Percentiles rank a stretch among this genome's conserved stretches.
Evolutionary conservation across 176 grass and related monocot genomes (phyloP).

Genomic region (Typha latifolia): DNA sequence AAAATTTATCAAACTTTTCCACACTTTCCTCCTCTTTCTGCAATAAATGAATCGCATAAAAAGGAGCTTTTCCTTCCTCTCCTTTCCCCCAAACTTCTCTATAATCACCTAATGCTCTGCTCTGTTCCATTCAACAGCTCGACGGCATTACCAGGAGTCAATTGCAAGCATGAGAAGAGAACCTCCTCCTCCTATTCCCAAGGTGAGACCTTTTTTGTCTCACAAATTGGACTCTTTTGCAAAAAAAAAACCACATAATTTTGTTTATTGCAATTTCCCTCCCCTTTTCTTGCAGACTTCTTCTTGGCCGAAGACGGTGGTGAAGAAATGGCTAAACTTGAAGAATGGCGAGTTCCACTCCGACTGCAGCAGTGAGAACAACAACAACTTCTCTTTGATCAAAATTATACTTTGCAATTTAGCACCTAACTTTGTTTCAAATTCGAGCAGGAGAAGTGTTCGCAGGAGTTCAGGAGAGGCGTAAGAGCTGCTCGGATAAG

Average conservation of each 20-base stretch:
- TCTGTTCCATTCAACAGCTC: not conserved
- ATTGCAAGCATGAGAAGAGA: not conserved
- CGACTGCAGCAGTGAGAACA: constrained; percentile 35
- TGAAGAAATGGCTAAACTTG: constrained; percentile 76
- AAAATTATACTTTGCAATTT: not conserved
- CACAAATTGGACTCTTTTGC: not conserved
- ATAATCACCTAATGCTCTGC: not conserved
- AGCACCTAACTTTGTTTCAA: not conserved
- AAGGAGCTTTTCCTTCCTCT: not conserved
- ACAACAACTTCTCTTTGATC: not conserved
- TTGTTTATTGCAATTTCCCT: not conserved
- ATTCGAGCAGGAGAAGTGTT: constrained; percentile 9
- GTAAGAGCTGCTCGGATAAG: constrained; percentile 83
- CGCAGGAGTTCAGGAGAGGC: constrained; percentile 25
- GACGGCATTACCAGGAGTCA: not conserved
- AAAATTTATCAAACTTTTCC: not conserved
- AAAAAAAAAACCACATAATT: not conserved
- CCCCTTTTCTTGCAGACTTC: constrained; percentile 34
- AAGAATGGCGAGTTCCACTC: constrained; percentile 41
- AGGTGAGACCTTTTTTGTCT: not conserved
- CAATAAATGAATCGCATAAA: constrained; percentile 10
- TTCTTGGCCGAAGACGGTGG: constrained; percentile 66
- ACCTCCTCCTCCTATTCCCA: constrained; percentile 13
- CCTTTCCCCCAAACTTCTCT: not conserved
- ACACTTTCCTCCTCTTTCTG: not conserved